phyloP scores from a whole-genome alignment of 1,284 basidiomycete genomes.

The Cystobasidium pallidum region DNA sequence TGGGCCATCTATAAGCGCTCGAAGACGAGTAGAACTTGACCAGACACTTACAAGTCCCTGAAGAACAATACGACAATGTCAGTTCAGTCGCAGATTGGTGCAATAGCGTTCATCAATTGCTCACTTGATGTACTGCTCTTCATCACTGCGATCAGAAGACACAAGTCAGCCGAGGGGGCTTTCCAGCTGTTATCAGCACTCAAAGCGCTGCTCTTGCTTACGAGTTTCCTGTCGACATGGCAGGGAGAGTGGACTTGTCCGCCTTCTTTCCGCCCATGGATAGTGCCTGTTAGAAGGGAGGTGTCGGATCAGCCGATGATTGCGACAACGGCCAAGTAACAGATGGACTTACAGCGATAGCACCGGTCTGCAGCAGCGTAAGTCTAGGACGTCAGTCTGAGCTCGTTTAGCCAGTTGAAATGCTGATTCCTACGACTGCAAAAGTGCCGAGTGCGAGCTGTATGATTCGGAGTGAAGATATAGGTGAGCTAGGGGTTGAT shows the following conservation, averaged over 20 bases:
- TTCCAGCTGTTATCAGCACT: no score
- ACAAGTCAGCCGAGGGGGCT: background rate
- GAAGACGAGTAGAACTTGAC: background rate
- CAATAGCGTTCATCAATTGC: background rate
- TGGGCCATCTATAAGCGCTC: background rate
- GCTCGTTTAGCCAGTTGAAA: no score
- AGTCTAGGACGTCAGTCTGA: no score
- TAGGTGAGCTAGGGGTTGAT: background rate
- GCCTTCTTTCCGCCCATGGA: slow-evolving; percentile 43
- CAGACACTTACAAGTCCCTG: slow-evolving; percentile 38
- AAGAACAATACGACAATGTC: background rate
- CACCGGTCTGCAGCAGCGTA: slow-evolving; percentile 11
- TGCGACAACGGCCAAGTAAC: background rate
- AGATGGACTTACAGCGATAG: slow-evolving; percentile 6
- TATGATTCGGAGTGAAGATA: background rate
- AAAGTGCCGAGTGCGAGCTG: slow-evolving; percentile 45
- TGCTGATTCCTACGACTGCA: slow-evolving; percentile 23
- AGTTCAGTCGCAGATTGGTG: background rate
- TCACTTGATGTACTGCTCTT: slow-evolving; percentile 43
- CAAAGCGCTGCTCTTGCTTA: slow-evolving; percentile 2
- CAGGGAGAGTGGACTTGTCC: slow-evolving; percentile 26
- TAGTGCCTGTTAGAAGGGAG: slow-evolving; percentile 20
- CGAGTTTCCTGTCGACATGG: slow-evolving; percentile 33
- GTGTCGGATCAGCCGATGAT: background rate
- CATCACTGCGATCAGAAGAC: slow-evolving; percentile 15